phyloP scores from a whole-genome alignment of 176 grass and related monocot genomes.

The Pontederia paniculata region DNA sequence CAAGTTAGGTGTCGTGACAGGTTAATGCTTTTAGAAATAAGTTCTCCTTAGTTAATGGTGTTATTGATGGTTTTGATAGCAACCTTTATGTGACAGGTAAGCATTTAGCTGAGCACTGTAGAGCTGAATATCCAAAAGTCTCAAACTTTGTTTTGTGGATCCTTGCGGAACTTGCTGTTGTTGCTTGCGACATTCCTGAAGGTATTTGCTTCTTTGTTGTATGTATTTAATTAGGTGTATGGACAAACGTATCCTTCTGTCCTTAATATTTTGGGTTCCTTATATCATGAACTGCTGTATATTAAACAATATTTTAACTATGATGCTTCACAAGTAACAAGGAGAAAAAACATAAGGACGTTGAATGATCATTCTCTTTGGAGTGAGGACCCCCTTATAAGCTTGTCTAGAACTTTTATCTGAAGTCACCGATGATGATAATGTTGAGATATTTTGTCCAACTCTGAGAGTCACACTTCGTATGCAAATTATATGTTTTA shows the following conservation, averaged over 20 bases:
- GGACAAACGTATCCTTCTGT: too few relatives aligned
- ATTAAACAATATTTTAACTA: too few relatives aligned
- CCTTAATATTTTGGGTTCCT: too few relatives aligned
- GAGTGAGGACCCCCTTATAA: too few relatives aligned
- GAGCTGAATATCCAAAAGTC: conserved; percentile 78
- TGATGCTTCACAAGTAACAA: too few relatives aligned
- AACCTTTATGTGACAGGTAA: conserved; percentile 44
- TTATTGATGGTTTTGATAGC: conserved; percentile 15
- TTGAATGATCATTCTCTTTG: too few relatives aligned
- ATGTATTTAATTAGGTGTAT: not conserved
- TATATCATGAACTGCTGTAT: too few relatives aligned
- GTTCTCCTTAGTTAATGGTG: conserved; percentile 11
- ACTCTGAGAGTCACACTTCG: not conserved
- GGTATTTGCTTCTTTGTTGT: conserved; percentile 35
- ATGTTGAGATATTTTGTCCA: not conserved
- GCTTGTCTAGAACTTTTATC: too few relatives aligned
- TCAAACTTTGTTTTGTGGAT: conserved; percentile 89
- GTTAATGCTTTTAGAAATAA: conserved; percentile 14
- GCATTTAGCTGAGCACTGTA: conserved; percentile 93
- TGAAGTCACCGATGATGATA: too few relatives aligned
- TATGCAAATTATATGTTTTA: too few relatives aligned
- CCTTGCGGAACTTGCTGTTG: conserved; percentile 91
- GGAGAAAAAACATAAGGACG: too few relatives aligned
- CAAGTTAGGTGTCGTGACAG: conserved; percentile 90
- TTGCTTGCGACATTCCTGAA: conserved; percentile 98